Evolutionary conservation across 176 grass and related monocot genomes (phyloP), one percentile per base, ranked within the genome.

Genomic region (Phoenix roebelenii): DNA sequence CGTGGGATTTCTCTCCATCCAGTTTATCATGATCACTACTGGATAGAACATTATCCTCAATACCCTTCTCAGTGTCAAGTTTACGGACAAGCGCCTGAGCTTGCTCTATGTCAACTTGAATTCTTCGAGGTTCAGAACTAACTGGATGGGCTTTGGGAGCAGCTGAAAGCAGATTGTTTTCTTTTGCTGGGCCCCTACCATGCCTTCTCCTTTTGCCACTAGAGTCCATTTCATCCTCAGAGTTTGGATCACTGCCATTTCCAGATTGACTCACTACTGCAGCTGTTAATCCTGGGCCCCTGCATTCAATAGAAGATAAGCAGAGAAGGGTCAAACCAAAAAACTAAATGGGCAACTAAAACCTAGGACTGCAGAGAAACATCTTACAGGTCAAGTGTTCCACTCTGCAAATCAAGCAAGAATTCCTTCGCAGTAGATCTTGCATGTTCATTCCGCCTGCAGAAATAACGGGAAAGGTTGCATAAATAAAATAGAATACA

Each of bases 361-460:
- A 44, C 7, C 10, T 44, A 16, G 56, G 66, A 70, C 24, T 22
- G 7, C 54, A 56, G 1, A 24, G 24, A 56, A 18, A 35, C 57
- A 35, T 80, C 87, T 93, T 77, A 99, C 94, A 99, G 72, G 58
- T 99, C 88, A 75, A 99, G 71, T 58, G 60, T 85, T 79, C 88
- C 88, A 76, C 84, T 89, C 62, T 93, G 88, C 53, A 99, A 75
- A 89, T 99, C 94, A 76, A 88, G 77, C 76, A 99, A 77, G 30
- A 99, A 93, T 22, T 93, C 88, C 50, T 86, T 99, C 12, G 85
- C 76, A 51, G 44, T 20, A 55, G 76, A 76, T 54, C 80, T 82
- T 23, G 73, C 67, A 60, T 72, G 68, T 49, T 82, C 73, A 10
- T 82, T 82, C 32, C 79, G 59, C 79, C 79, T 82, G 64, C 20